Evolutionary conservation across 2,329 filamentous ascomycete species (phyloP).

Genomic region (Dactylellina cionopaga): DNA sequence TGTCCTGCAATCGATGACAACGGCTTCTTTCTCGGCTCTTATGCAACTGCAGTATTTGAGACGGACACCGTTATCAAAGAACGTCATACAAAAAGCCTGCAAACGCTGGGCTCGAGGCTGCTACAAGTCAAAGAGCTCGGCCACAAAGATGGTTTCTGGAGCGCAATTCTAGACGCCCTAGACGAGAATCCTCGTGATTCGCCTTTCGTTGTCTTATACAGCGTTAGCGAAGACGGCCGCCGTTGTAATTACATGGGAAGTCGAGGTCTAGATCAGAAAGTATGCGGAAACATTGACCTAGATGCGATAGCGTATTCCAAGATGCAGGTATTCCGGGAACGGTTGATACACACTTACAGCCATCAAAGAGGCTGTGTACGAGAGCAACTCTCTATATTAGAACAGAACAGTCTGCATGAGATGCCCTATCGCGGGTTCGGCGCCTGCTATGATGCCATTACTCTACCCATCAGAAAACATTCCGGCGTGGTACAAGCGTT

Average conservation of each 20-base stretch:
- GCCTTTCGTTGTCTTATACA: slow-evolving; percentile 54
- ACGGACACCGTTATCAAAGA: slow-evolving; percentile 54
- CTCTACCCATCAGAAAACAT: slow-evolving; percentile 82
- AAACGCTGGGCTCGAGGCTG: slow-evolving; percentile 51
- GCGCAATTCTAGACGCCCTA: slow-evolving; percentile 53
- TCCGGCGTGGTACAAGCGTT: slow-evolving; percentile 76
- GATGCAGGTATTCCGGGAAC: slow-evolving; percentile 32
- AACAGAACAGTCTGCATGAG: slow-evolving; percentile 3
- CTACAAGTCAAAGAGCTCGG: slow-evolving; percentile 34
- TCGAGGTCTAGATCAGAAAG: slow-evolving; percentile 24
- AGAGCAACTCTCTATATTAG: slow-evolving; percentile 13
- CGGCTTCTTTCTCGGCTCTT: slow-evolving; percentile 52
- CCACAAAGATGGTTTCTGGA: slow-evolving; percentile 51
- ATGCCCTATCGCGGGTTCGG: slow-evolving; percentile 38
- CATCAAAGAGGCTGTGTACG: slow-evolving; percentile 15
- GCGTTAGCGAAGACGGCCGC: slow-evolving; percentile 20
- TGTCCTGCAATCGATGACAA: slow-evolving; percentile 53
- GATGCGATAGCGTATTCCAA: slow-evolving; percentile 2
- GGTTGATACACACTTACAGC: slow-evolving; percentile 40
- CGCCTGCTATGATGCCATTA: slow-evolving; percentile 73
- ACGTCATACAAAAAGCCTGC: slow-evolving; percentile 54
- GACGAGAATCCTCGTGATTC: slow-evolving; percentile 54
- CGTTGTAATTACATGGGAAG: slow-evolving; percentile 45
- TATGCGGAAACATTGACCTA: slow-evolving; percentile 34
- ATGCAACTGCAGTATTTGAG: slow-evolving; percentile 54